These are phyloP conservation scores for Russula earlei DNA, from an alignment of 768 basidiomycete genomes.

Conservation along the genomic window DNA sequence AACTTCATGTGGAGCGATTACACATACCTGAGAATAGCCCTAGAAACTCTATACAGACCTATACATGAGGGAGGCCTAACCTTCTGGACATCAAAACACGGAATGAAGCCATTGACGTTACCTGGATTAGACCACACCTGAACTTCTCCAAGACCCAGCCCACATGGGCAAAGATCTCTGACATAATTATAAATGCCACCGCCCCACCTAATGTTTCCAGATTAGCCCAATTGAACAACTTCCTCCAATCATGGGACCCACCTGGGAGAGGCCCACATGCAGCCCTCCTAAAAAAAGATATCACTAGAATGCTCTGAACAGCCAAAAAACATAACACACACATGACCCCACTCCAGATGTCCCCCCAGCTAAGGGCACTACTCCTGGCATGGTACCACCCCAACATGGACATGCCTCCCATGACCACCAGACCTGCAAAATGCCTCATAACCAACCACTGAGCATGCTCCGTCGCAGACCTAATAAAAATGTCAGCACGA, in stretches of 20 bases:
- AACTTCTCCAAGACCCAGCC: neutral
- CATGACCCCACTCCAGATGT: neutral
- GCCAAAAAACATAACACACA: neutral
- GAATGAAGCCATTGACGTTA: constrained; percentile 14
- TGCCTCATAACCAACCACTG: neutral
- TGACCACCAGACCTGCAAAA: neutral
- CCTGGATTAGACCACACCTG: constrained; percentile 15
- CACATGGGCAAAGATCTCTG: constrained; percentile 10
- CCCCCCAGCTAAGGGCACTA: neutral
- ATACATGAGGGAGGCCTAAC: neutral
- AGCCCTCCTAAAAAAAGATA: neutral
- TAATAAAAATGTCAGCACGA: neutral
- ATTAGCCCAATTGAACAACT: neutral
- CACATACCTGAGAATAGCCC: neutral
- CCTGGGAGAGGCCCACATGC: neutral
- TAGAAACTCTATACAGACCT: neutral
- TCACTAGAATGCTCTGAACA: neutral
- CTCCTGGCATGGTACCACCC: constrained; percentile 18
- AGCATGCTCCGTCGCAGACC: neutral
- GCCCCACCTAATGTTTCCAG: neutral
- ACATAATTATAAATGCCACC: neutral
- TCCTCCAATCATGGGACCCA: constrained; percentile 15
- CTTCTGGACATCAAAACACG: constrained; percentile 8
- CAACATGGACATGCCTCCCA: accelerated
- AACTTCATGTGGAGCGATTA: constrained; percentile 20